phyloP scores from a whole-genome alignment of 768 basidiomycete genomes.

The Mycena venus region DNA sequence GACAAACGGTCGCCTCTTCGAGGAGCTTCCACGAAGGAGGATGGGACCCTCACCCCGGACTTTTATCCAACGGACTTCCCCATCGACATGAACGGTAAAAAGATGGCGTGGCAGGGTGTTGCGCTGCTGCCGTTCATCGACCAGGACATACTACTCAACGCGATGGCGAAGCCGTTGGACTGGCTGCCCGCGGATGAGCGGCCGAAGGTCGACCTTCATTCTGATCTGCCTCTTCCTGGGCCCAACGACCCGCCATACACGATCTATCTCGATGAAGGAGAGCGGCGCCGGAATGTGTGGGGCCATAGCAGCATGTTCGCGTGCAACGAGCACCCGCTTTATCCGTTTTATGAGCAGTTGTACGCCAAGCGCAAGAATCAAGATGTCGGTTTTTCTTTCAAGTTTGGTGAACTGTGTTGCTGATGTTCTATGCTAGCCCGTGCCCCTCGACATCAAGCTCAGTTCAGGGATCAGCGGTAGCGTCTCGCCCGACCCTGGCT shows the following conservation, averaged over 20 bases:
- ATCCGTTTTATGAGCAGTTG: conserved; percentile 87
- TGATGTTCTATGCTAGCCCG: conserved; percentile 64
- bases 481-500: conserved; percentile 87
- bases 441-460: conserved; percentile 74
- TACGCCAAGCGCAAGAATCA: conserved; percentile 91
- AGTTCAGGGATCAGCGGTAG: conserved; percentile 87
- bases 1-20: conserved; percentile 75
- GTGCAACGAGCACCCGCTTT: conserved; percentile 86
- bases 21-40: conserved; percentile 24
- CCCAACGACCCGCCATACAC: conserved; percentile 30
- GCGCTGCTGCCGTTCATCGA: conserved; percentile 97
- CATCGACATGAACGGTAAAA: conserved; percentile 99
- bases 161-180: conserved; percentile 67
- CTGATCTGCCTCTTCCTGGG: conserved; percentile 14
- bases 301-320: conserved; percentile 89
- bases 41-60: conserved; percentile 69
- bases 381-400: conserved; percentile 66
- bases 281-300: conserved; percentile 86
- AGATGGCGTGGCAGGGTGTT: conserved; percentile 99
- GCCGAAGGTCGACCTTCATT: background rate
- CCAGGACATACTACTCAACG: conserved; percentile 81
- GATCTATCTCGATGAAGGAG: conserved; percentile 77
- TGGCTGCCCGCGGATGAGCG: conserved; percentile 29
- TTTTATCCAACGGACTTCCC: conserved; percentile 90
- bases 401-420: conserved; percentile 20